Evolutionary conservation across 2,329 filamentous ascomycete genomes (phyloP), one percentile per base, ranked within the genome.

Genomic region (Alternaria viburni): DNA sequence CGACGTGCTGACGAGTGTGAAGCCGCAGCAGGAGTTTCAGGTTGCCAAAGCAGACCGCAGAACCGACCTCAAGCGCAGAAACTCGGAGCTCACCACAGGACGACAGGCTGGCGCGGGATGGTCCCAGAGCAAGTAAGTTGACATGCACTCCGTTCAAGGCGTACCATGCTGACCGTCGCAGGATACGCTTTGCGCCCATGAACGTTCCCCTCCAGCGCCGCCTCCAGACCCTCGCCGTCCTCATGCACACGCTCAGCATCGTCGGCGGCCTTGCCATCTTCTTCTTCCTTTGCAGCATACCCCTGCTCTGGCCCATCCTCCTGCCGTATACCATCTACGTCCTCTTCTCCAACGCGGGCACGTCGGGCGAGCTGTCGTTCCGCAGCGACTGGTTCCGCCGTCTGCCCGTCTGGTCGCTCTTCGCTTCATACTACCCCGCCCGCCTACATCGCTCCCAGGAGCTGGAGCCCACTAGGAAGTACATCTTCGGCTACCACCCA

Each of bases 401-500:
- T 12, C 86, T 91, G 52, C 88, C 88, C 28, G 82, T 97, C 47
- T 99, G 95, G 95, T 91, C 87, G 41, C 87, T 96, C 49, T 98
- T 97, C 77, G 93, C 92, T 25, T 92, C 89, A 15, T 99, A 98
- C 83, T 99, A 96, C 76, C 96, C 96, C 5, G 93, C 93, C 51
- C 88, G 87, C 60, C 86, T 99, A 43, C 93, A 98, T 82, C 93
- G 96, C 69, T 96, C 93, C 5, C 87, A 91, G 69, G 86, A 90
- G 60, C 87, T 99, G 7, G 87, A 91, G 21, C 87, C 93, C 0
- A 93, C 91, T 1, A 86, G 93, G 66, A 97, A 97, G 81, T 99
- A 98, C 82, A 93, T 99, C 67, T 93, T 99, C 73, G 95, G 95
- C 47, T 98, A 98, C 79, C 96, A 98, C 74, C 96, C 96, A 0